Base-by-base conservation (phyloP, 23 red algal species). In the Gracilaria caudata region DNA sequence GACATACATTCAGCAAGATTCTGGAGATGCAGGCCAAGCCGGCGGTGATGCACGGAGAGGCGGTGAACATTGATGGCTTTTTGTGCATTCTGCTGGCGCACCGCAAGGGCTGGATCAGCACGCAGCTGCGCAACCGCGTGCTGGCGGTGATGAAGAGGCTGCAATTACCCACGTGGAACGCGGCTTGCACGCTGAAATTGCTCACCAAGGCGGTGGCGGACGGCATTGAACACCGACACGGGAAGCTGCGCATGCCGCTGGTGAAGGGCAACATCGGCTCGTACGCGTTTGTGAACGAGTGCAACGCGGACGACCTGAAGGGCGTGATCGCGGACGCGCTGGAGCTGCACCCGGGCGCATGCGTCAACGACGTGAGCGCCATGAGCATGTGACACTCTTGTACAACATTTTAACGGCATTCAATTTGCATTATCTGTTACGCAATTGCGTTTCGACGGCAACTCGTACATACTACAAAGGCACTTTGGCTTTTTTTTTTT, bases 1-100 rank as follows among this genome's bases (percentile, higher is more conserved):
- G 96, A 19, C 96, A 98, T 84, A 94, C 96, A 20, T 98, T 98
- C 73, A 93, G 87, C 66, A 98, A 98, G 80, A 92, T 98, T 84
- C 82, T 98, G 9, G 92, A 98, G 53, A 95, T 98, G 92, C 76
- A 64, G 39, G 63, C 82, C n/a, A 78, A 71, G 3, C 83, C 90
- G 17, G 16, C 82, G 12, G 64, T 98, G 17, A 92, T 92, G 86
- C 96, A 98, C 82, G 96, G 96, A 51, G 96, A 98, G 66, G 96
- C 96, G 9, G 96, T 98, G 5, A 98, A 94, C 45, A 83, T 98
- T 71, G 96, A 98, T 61, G 96, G 96, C n/a, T 85, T 95, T 32
- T 78, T 98, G n/a, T 98, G 96, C 73, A 94, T 98, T 13, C 38
- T 98, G 41, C 79, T 98, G 0, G 34, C 86, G 30, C 77, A 93